Conservation (phyloP, 1,284 basidiomycete species). For the Puccinia hordei region DNA sequence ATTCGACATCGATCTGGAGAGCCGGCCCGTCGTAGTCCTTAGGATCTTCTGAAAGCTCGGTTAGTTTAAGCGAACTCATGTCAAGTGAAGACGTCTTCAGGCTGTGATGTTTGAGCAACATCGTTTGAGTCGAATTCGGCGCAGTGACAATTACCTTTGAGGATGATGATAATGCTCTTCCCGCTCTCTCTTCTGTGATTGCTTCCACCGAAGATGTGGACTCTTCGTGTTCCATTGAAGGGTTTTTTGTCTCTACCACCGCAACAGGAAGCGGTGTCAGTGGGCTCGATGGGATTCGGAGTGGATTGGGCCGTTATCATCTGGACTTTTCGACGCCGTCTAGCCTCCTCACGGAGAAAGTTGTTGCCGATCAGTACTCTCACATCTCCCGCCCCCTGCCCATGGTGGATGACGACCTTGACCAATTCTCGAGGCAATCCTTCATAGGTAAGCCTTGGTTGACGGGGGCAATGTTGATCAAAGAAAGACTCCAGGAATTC, state of each 20-base stretch:
- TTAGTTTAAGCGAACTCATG: slow-evolving; percentile 17
- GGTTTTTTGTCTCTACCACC: not conserved
- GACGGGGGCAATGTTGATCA: slow-evolving; percentile 11
- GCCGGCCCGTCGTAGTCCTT: not conserved
- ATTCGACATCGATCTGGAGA: slow-evolving; percentile 10
- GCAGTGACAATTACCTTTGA: not conserved
- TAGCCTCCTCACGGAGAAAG: slow-evolving; percentile 40
- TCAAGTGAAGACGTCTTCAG: slow-evolving; percentile 17
- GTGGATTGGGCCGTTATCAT: not conserved
- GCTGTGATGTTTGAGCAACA: slow-evolving; percentile 20
- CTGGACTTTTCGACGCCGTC: slow-evolving; percentile 14
- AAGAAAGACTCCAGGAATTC: slow-evolving; percentile 41
- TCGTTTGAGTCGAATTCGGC: slow-evolving; percentile 11
- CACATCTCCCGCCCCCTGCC: not conserved
- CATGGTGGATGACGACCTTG: not conserved
- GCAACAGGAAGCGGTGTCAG: not conserved
- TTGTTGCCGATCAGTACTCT: slow-evolving; percentile 38
- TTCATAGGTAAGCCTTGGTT: slow-evolving; percentile 15
- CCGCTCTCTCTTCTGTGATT: not conserved
- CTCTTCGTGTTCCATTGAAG: not conserved
- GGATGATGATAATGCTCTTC: not conserved
- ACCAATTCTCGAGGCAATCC: slow-evolving; percentile 31
- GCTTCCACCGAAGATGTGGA: not conserved
- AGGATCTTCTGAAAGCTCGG: not conserved
- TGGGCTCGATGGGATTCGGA: not conserved